A percentile compares a stretch with the other conserved stretches of the same genome.
Evolutionary conservation across 129 eudicot genomes (phyloP).

Genomic region (Cynara cardunculus): DNA sequence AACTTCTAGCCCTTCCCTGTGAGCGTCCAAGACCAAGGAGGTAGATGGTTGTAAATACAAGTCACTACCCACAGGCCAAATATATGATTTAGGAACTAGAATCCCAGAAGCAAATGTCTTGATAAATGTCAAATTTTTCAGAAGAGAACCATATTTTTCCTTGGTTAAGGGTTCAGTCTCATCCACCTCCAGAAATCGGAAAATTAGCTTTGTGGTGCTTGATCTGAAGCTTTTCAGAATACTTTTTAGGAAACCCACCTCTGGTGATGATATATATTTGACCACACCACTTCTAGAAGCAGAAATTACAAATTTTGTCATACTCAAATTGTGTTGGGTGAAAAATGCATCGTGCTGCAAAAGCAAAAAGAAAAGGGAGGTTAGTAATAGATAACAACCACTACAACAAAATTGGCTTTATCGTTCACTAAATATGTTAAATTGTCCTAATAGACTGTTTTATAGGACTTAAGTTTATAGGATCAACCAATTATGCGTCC

Average conservation of each 20-base stretch:
- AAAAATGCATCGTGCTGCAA: slow-evolving; percentile 74
- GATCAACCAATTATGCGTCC: background rate
- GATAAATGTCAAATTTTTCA: slow-evolving; percentile 56
- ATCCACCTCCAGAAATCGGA: slow-evolving; percentile 50
- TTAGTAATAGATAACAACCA: background rate
- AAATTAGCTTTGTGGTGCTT: slow-evolving; percentile 50
- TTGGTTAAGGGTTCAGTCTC: slow-evolving; percentile 59
- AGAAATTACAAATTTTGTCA: slow-evolving; percentile 53
- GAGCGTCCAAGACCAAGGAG: slow-evolving; percentile 71
- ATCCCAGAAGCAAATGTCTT: slow-evolving; percentile 77
- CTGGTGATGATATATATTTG: slow-evolving; percentile 76
- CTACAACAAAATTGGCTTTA: background rate
- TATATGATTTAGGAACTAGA: slow-evolving; percentile 67
- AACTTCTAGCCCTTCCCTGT: slow-evolving; percentile 51
- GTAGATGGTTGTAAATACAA: slow-evolving; percentile 50
- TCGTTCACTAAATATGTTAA: background rate
- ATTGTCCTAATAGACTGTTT: background rate
- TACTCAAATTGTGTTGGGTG: slow-evolving; percentile 61
- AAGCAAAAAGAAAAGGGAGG: background rate
- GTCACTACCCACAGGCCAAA: slow-evolving; percentile 48
- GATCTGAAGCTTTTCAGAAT: slow-evolving; percentile 34
- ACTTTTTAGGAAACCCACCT: slow-evolving; percentile 59
- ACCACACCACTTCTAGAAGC: slow-evolving; percentile 33
- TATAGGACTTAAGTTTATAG: background rate
- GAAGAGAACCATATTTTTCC: slow-evolving; percentile 64